A percentile compares a stretch with the other conserved stretches of the same genome.
Conservation (phyloP, 768 basidiomycete genomes). For the Lenzites betulinus region DNA sequence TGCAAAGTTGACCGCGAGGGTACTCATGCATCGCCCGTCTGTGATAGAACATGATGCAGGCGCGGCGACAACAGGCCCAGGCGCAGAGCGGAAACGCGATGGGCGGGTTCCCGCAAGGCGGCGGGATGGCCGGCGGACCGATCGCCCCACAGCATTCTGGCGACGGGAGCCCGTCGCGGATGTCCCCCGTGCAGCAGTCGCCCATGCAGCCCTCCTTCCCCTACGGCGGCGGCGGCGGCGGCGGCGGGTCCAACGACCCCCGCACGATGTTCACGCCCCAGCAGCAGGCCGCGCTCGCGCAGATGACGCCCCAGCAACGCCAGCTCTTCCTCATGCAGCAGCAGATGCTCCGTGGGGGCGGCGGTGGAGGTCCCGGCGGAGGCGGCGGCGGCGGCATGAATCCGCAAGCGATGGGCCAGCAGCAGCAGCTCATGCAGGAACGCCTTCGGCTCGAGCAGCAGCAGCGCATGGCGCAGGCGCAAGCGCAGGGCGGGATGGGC, state of each 20-base stretch:
- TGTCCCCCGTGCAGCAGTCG: conserved; percentile 25
- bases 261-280: conserved; percentile 26
- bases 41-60: conserved; percentile 31
- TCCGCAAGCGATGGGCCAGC: conserved; percentile 37
- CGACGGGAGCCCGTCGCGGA: conserved; percentile 28
- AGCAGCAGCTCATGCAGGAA: conserved; percentile 35
- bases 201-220: conserved; percentile 24
- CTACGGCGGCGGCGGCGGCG: conserved; percentile 8
- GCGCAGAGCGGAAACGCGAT: conserved; percentile 12
- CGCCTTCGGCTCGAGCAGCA: conserved; percentile 35
- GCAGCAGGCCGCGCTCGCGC: conserved; percentile 26
- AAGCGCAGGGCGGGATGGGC: neutral
- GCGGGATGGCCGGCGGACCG: conserved; percentile 10
- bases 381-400: conserved; percentile 17
- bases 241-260: conserved; percentile 8
- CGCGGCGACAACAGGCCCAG: conserved; percentile 33
- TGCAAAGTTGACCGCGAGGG: neutral
- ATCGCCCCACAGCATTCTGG: conserved; percentile 20
- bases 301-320: conserved; percentile 42
- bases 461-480: conserved; percentile 36
- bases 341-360: conserved; percentile 26
- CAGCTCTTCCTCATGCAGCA: conserved; percentile 47
- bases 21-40: neutral
- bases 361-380: neutral
- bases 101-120: conserved; percentile 13